phyloP scores from a whole-genome alignment of 805 yeast genomes.

The Schwanniomyces occidentalis region DNA sequence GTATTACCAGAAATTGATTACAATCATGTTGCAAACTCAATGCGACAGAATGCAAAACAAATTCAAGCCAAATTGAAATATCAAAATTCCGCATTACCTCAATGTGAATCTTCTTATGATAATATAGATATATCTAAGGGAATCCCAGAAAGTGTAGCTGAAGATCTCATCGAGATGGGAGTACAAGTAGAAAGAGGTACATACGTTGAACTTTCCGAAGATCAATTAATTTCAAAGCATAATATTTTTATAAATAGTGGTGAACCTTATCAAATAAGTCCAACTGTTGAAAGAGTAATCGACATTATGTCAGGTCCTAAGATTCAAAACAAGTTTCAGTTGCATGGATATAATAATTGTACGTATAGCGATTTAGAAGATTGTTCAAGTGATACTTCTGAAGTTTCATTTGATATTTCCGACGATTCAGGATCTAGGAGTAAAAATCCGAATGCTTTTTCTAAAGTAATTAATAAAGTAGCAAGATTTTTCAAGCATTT shows the following conservation, averaged over 20 bases:
- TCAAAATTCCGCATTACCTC: constrained; percentile 20
- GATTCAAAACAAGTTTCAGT: constrained; percentile 17
- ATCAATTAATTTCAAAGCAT: constrained; percentile 44
- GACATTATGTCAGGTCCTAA: constrained; percentile 17
- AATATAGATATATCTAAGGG: constrained; percentile 43
- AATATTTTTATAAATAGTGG: constrained; percentile 49
- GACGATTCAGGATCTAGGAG: constrained; percentile 1
- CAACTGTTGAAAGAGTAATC: constrained; percentile 19
- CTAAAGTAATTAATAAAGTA: not conserved
- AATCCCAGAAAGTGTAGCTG: constrained; percentile 46
- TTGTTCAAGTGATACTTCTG: constrained; percentile 2
- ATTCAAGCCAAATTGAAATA: constrained; percentile 18
- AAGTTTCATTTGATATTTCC: not conserved
- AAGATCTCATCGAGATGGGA: constrained; percentile 49
- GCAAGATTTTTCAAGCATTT: constrained; percentile 1
- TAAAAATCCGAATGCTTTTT: not conserved
- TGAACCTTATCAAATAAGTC: constrained; percentile 22
- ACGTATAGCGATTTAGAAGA: constrained; percentile 38
- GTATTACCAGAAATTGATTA: constrained; percentile 29
- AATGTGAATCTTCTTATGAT: constrained; percentile 32
- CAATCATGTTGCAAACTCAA: constrained; percentile 20
- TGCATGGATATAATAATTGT: constrained; percentile 34
- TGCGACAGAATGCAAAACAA: constrained; percentile 24
- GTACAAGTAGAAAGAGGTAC: constrained; percentile 49
- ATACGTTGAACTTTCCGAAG: constrained; percentile 44